Evolutionary conservation across 306 rosid genomes (phyloP), one percentile per base, ranked within the genome.

Genomic region (Cucurbita argyrosperma): DNA sequence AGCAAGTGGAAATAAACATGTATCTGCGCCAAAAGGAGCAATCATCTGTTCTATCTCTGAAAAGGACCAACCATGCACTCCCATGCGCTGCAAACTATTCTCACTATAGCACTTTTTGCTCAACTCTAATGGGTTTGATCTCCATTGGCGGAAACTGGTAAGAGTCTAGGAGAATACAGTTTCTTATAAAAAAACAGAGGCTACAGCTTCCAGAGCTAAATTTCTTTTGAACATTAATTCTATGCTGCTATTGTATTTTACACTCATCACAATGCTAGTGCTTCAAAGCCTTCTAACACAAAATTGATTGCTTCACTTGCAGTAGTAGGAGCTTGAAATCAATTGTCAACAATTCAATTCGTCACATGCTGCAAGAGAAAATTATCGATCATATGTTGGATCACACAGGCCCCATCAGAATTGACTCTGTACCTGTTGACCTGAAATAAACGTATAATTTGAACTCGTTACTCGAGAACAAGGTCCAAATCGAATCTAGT

Each of bases 301-400:
- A 7, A 19, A 69, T 7, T 7, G 58, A 26, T 49, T 57, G 6
- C 56, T 67, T 45, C 73, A 46, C 42, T 67, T 21, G 18, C 1
- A 67, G 23, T 7, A 67, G 10, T 12, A 21, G 56, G 73, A 49
- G 7, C 42, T 51, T 15, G 9, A 35, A 70, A 70, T 43, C 7
- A 8, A 70, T 50, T 9, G 10, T 16, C 46, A 15, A 70, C 35
- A 35, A 49, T 50, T 70, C 60, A 70, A 39, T 12, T 9, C 1
- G 15, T 53, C 57, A 6, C 40, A 8, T 67, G 47, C 75, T 82
- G 87, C 49, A 90, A 47, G 58, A 68, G 80, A 81, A 90, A 93
- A 71, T 82, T 84, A 79, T 93, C 96, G 50, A 93, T 79, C 91
- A 87, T 89, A 77, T 93, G 98, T 60, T 86, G 87, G 76, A 93